Base-by-base conservation (phyloP, 2,329 filamentous ascomycete species). In the Davidsoniella australis region DNA sequence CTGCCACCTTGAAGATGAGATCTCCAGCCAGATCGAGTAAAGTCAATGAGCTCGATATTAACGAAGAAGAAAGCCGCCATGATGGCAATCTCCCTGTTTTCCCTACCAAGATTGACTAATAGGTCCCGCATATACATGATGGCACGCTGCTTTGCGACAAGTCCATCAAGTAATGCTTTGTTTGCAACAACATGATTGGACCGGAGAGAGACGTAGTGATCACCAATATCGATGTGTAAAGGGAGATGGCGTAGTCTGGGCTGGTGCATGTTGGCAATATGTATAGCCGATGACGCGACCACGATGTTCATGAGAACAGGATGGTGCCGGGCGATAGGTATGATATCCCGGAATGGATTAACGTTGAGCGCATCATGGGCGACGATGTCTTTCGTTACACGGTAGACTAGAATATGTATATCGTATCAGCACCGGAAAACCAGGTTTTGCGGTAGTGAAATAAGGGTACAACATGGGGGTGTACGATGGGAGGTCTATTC, bases 371-470 rank as follows among this genome's bases (percentile, higher is more conserved):
- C 62, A 58, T 72, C 70, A 55, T 70, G 65, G 48, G 68, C 63
- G 38, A 72, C 68, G 44, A 77, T 66, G 55, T 76, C 73, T 58
- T 69, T 67, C 58, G 72, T 76, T 50, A 78, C 63, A 47, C 69
- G 60, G 52, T 65, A 57, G 58, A 66, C 59, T 63, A 71, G 63
- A 72, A 47, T 67, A 63, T 0, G 70, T 69, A 40, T 12, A 41
- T 17, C 12, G 20, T 7, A 41, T 41, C 39, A 18, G 29, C 29
- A 33, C 29, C 29, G 29, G 8, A 33, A 12, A 33, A 33, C 8
- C 12, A 9, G 39, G 12, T 47, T 47, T 39, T 38, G 10, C 18
- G 18, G 39, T 41, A 20, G 18, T 17, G 39, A 41, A 17, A 16
- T 9, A 41, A 41, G n/a, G 39, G 39, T 16, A 18, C 39, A 20